Percentiles rank a stretch among this genome's conserved stretches.
These are phyloP conservation scores for Mycena vulgaris DNA, from an alignment of 768 basidiomycete genomes.

Conservation along the genomic window DNA sequence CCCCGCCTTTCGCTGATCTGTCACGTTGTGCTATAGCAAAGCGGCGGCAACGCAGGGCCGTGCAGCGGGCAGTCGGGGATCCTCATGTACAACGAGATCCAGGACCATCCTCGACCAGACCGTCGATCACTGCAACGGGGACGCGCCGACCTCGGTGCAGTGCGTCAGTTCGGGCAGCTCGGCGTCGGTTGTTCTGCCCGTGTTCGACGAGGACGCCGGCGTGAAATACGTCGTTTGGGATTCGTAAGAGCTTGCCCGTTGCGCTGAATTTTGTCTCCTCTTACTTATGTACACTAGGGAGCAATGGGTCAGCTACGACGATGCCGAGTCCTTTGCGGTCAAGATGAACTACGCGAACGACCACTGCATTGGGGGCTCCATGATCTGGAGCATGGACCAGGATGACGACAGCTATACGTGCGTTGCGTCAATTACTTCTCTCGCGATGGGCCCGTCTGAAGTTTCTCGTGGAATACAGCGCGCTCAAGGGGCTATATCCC, in stretches of 20 bases:
- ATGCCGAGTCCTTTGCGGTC: constrained; percentile 40
- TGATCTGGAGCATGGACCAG: constrained; percentile 43
- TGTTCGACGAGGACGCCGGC: constrained; percentile 42
- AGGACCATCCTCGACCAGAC: constrained; percentile 34
- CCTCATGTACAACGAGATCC: constrained; percentile 19
- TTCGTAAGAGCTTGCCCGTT: not conserved
- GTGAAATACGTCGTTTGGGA: constrained; percentile 46
- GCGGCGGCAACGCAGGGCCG: constrained; percentile 37
- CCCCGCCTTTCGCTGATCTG: not conserved
- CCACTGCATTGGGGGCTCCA: constrained; percentile 42
- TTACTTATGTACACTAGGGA: constrained; percentile 13
- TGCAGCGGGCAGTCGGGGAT: constrained; percentile 22
- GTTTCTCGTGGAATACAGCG: not conserved
- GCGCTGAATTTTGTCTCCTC: not conserved
- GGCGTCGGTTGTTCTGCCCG: not conserved
- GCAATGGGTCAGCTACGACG: constrained; percentile 49
- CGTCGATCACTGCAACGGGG: constrained; percentile 3
- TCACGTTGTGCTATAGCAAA: not conserved
- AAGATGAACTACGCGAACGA: constrained; percentile 43
- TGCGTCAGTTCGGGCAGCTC: no score
- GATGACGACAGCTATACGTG: constrained; percentile 28
- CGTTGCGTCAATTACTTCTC: constrained; percentile 5
- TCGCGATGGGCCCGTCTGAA: constrained; percentile 4
- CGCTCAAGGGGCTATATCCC: constrained; percentile 15
- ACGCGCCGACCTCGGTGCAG: no score